These are phyloP conservation scores for Phytopythium montanum DNA, from an alignment of 352 stramenopile species.

Conservation along the genomic window DNA sequence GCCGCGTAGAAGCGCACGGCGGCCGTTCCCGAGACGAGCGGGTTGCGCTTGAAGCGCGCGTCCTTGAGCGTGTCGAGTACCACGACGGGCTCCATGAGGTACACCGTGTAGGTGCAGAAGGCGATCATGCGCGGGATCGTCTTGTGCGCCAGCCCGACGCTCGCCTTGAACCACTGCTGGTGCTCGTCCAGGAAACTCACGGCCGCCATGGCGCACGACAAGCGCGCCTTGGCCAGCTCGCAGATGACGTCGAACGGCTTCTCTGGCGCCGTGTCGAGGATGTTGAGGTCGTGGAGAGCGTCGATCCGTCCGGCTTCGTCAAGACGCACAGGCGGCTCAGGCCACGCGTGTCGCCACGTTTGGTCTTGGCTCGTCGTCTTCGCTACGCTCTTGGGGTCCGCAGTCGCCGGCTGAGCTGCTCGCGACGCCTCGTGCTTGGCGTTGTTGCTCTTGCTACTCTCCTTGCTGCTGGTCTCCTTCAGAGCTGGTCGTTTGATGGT, in stretches of 20 bases:
- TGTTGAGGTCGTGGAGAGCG: conserved; percentile 39
- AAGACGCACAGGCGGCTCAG: conserved; percentile 46
- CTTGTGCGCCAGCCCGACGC: conserved; percentile 62
- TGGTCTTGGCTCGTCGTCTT: conserved; percentile 6
- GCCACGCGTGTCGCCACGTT: conserved; percentile 67
- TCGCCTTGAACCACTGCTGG: conserved; percentile 80
- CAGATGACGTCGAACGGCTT: conserved; percentile 78
- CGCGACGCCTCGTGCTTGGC: conserved; percentile 1
- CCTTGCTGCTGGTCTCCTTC: conserved; percentile 1
- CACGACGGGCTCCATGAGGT: conserved; percentile 54
- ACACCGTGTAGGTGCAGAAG: conserved; percentile 73
- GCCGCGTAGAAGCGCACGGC: conserved; percentile 94
- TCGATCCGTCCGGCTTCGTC: conserved; percentile 56
- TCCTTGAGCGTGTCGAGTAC: conserved; percentile 90
- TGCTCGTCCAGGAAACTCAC: conserved; percentile 81
- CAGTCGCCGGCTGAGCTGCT: conserved; percentile 2
- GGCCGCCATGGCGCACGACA: conserved; percentile 70
- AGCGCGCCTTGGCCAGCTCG: conserved; percentile 58
- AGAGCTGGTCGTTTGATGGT: conserved; percentile 2
- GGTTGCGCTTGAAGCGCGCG: conserved; percentile 83
- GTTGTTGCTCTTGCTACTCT: conserved; percentile 21
- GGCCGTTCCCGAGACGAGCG: conserved; percentile 84
- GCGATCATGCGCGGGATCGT: conserved; percentile 76
- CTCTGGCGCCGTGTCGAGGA: conserved; percentile 61
- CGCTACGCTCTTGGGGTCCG: neutral